Evolutionary conservation across 2,329 filamentous ascomycete species (phyloP), one percentile per base, ranked within the genome.

Genomic region (Colletotrichum sojae): DNA sequence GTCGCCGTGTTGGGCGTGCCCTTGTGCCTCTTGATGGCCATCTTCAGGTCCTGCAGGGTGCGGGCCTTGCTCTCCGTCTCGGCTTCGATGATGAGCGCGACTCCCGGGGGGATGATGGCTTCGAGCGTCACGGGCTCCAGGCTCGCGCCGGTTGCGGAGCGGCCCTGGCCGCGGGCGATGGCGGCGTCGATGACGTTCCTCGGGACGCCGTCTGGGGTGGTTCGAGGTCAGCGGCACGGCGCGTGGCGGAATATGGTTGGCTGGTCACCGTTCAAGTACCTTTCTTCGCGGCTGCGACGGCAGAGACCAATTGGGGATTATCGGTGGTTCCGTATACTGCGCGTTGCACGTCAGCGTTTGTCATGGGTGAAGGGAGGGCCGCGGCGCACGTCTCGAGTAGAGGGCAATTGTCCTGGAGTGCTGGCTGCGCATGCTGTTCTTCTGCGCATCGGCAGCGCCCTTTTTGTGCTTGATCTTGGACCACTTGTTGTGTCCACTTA

Each of bases 391-490:
- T 83, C 92, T 94, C 2, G 93, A 93, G 68, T 91, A 91, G 70
- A 91, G 87, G 57, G 91, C 88, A 66, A 98, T 91, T 69, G 92
- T 89, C 73, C 93, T 91, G 22, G 91, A 86, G 74, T 97, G 88
- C 52, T 85, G 80, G 54, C 86, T 88, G 36, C 94, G 91, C 73
- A 91, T 86, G 51, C 87, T 87, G 80, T 90, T 94, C 81, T 95
- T 97, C 74, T 91, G 91, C 68, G 87, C 87, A 79, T 99, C 96
- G 67, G 91, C 92, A 71, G 91, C 93, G 59, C 92, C 94, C 81
- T 99, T 99, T 80, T 96, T 94, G 80, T 98, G 96, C 77, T 92
- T 93, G 82, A 98, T 98, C 76, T 96, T 97, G 67, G 94, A 94
- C 96, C 96, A 99, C 78, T 94, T 92, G 80, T 92, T 97, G 82